A percentile compares a stretch with the other conserved stretches of the same genome.
Conservation (phyloP, 2,329 filamentous ascomycete genomes). For the Ustulina deusta region DNA sequence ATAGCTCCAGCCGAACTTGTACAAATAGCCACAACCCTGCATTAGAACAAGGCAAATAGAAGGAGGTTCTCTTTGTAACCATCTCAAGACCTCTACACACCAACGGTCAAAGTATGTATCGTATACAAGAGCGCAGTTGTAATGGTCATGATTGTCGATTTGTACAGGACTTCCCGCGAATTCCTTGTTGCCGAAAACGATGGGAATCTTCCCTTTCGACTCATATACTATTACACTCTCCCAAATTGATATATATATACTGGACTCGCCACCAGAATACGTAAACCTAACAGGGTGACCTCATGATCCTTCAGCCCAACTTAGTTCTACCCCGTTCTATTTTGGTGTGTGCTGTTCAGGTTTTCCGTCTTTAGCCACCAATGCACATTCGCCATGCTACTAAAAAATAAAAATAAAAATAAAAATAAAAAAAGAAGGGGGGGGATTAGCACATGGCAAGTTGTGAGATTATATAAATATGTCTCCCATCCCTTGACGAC, state of each 20-base stretch:
- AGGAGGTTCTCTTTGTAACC: constrained; percentile 29
- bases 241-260: neutral
- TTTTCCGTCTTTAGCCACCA: neutral
- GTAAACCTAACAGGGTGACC: neutral
- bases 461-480: too few relatives aligned
- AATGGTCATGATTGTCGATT: neutral
- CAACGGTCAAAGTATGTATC: neutral
- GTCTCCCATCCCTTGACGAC: too few relatives aligned
- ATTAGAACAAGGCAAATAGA: constrained; percentile 43
- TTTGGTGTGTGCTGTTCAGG: neutral
- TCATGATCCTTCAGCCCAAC: neutral
- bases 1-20: constrained; percentile 38
- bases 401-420: too few relatives aligned
- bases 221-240: neutral
- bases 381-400: neutral
- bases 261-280: neutral
- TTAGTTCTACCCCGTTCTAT: neutral
- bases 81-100: neutral
- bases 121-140: neutral
- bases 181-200: neutral
- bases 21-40: constrained; percentile 41
- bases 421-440: too few relatives aligned
- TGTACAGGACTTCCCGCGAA: constrained; percentile 3
- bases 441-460: too few relatives aligned
- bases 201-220: constrained; percentile 6